phyloP scores from a whole-genome alignment of 2,329 filamentous ascomycete genomes.

The Cytospora leucostoma region DNA sequence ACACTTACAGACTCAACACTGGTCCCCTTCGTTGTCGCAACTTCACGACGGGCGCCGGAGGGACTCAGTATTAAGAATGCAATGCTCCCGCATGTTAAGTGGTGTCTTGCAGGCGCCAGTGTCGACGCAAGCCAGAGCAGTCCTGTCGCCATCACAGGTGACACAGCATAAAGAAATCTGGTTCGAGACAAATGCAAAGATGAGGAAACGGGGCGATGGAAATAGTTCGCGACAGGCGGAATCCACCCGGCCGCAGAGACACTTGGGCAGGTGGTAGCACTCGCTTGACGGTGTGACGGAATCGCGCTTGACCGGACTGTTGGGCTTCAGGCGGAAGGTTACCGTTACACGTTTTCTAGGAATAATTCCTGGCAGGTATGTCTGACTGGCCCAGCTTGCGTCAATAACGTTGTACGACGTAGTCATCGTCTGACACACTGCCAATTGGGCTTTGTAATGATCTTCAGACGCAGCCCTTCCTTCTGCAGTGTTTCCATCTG shows the following conservation, averaged over 20 bases:
- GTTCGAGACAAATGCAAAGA: background rate
- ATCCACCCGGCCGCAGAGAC: background rate
- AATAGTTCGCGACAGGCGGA: background rate
- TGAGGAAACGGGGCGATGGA: background rate
- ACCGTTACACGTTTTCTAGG: conserved; percentile 2
- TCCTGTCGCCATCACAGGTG: background rate
- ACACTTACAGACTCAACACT: background rate
- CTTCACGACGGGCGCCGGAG: background rate
- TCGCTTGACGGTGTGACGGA: conserved; percentile 17
- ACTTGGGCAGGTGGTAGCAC: conserved; percentile 7
- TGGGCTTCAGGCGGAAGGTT: background rate
- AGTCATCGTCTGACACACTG: background rate
- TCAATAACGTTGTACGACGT: background rate
- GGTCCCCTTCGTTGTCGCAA: background rate
- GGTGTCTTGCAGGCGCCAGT: background rate
- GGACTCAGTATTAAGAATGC: background rate
- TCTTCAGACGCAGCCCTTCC: background rate
- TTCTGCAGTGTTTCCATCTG: background rate
- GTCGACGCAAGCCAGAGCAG: background rate
- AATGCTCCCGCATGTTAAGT: background rate
- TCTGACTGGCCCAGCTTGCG: background rate
- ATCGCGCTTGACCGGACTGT: conserved; percentile 18
- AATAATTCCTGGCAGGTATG: background rate
- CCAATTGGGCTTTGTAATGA: background rate
- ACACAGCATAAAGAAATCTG: background rate